Conservation (phyloP, 208 protist species). For the Acanthamoeba triangularis region DNA sequence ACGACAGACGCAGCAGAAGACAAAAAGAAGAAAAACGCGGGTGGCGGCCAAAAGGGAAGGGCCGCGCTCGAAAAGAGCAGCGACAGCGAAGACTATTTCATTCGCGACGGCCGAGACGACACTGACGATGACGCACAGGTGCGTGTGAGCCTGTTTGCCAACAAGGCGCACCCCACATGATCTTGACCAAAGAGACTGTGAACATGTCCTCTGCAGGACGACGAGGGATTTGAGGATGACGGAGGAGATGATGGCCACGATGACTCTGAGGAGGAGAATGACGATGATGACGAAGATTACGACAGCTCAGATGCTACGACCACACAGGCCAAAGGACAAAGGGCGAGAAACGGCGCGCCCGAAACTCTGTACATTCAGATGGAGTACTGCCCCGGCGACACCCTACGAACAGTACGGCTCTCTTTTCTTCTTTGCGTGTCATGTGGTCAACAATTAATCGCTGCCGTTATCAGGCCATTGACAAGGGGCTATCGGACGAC, state of each 20-base stretch:
- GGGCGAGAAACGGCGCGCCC: neutral
- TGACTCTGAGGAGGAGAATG: constrained; percentile 5
- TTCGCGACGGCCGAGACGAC: constrained; percentile 7
- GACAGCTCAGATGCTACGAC: constrained; percentile 4
- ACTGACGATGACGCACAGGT: constrained; percentile 55
- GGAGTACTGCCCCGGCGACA: constrained; percentile 89
- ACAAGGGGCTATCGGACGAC: constrained; percentile 82
- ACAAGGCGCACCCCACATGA: neutral
- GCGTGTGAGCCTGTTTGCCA: constrained; percentile 33
- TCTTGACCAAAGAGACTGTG: too few species aligned
- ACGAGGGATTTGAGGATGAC: neutral
- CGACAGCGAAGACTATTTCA: constrained; percentile 38
- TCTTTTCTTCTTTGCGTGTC: neutral
- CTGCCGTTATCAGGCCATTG: constrained; percentile 11
- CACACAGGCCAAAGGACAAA: neutral
- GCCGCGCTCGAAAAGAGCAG: neutral
- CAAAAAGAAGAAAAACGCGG: neutral
- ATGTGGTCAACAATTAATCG: neutral
- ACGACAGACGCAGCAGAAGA: neutral
- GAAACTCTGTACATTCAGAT: constrained; percentile 91
- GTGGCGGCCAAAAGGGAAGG: neutral
- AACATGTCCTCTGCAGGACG: neutral
- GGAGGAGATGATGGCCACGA: neutral
- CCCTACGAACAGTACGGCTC: constrained; percentile 64
- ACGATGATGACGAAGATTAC: constrained; percentile 70